Evolutionary conservation across 176 grass and related monocot species (phyloP).

Genomic region (Lolium perenne): DNA sequence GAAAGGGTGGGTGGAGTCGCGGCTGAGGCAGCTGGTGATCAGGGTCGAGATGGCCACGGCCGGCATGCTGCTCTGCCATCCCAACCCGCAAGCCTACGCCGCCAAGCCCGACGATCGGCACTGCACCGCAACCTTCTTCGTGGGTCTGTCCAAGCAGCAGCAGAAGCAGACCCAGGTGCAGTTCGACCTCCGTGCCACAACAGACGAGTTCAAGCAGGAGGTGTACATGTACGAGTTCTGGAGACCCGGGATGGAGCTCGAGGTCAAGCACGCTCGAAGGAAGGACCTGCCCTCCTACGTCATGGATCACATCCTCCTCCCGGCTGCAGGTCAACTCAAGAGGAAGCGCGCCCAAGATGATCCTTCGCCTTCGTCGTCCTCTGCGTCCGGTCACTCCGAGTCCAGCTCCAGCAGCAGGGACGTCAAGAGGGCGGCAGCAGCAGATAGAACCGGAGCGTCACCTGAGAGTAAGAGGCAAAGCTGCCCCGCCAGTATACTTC

Average conservation of each 20-base stretch:
- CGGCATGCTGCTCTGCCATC: conserved; percentile 75
- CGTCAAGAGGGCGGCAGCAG: background rate
- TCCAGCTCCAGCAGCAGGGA: background rate
- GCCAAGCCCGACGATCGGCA: conserved; percentile 42
- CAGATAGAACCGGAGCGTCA: background rate
- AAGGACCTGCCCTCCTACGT: conserved; percentile 75
- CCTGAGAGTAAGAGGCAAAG: background rate
- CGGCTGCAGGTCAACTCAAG: conserved; percentile 12
- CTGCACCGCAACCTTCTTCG: conserved; percentile 69
- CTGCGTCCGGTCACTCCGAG: background rate
- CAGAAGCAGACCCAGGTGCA: conserved; percentile 33
- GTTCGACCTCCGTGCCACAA: conserved; percentile 80
- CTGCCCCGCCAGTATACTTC: background rate
- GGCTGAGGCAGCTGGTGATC: conserved; percentile 68
- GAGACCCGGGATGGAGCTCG: conserved; percentile 72
- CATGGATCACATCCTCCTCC: conserved; percentile 28
- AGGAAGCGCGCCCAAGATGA: conserved; percentile 29
- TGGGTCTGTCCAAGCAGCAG: conserved; percentile 56
- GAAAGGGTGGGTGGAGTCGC: conserved; percentile 93
- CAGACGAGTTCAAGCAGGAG: conserved; percentile 63
- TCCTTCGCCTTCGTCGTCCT: background rate
- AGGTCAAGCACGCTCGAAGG: conserved; percentile 65
- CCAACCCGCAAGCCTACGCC: conserved; percentile 61
- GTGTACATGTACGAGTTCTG: conserved; percentile 74
- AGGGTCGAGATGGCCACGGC: conserved; percentile 76